Base-by-base conservation (phyloP, 768 basidiomycete species). In the Boletellus emodensis region DNA sequence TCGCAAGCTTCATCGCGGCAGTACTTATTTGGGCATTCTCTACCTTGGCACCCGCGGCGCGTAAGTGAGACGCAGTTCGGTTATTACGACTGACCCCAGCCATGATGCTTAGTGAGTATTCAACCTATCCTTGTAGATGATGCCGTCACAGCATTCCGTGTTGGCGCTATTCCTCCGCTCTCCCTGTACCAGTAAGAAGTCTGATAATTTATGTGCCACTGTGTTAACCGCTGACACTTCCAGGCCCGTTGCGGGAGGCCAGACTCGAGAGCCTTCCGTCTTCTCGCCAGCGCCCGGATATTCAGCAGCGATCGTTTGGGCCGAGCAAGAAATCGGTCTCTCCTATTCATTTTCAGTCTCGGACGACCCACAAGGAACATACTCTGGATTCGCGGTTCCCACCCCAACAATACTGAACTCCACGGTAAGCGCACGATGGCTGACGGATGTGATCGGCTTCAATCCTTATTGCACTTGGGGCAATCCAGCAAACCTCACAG, bases 401-500 rank as follows among this genome's bases (percentile, higher is more conserved):
- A 54, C 46, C 0, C 56, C 57, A 6, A 33, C 6, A 13, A 33
- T 22, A 2, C 52, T 63, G 12, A 54, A 46, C 39, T 51, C 56
- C 32, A 54, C 54, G 6, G 34, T 20, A 40, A 58, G 17, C 28
- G 59, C 60, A 40, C 51, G 63, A 30, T 63, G 60, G 57, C 44
- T 63, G 43, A 59, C 62, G 8, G 62, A 63, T 12, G 46, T 65
- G 10, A 30, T 57, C n/a, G 52, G 46, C n/a, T 32, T 65, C 20
- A 52, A 56, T 40, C 61, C 62, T 1, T 59, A 52, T 38, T 63
- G 62, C 14, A 44, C 47, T 35, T 63, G 59, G 60, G 51, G 54
- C n/a, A 55, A 48, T 15, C 51, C 63, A 17, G 26, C 36, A 17
- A 62, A 64, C 34, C 50, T 53, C 34, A 61, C 44, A 9, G 26